A percentile compares a stretch with the other conserved stretches of the same genome.
Evolutionary conservation across 495 filamentous ascomycete genomes (phyloP).

Genomic region (Zalerion maritima): DNA sequence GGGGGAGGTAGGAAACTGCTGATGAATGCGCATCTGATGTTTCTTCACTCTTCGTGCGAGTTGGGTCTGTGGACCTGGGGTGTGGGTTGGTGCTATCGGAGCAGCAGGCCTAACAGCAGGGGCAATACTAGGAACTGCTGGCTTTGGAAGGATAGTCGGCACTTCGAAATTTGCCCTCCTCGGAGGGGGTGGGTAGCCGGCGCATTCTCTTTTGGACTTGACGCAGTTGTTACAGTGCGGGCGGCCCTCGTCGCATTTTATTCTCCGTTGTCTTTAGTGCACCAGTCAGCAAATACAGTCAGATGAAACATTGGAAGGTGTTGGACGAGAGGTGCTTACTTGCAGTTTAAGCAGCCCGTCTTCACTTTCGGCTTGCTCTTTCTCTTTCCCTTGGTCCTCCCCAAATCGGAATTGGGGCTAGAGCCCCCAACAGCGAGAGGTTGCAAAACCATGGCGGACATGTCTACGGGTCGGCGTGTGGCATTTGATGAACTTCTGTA

Average conservation of each 20-base stretch:
- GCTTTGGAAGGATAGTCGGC: conserved; percentile 30
- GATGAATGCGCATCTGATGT: conserved; percentile 5
- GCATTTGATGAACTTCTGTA: too few relatives aligned
- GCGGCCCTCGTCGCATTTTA: conserved; percentile 54
- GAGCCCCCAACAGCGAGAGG: too few relatives aligned
- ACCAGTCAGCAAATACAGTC: conserved; percentile 5
- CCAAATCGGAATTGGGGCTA: too few relatives aligned
- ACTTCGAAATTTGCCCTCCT: conserved; percentile 26
- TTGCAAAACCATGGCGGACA: too few relatives aligned
- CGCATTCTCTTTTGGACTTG: conserved; percentile 31
- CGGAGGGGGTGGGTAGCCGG: conserved; percentile 36
- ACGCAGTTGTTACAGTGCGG: conserved; percentile 43
- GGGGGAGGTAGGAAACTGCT: conserved; percentile 1
- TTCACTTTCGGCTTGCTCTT: conserved; percentile 37
- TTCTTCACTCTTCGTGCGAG: not conserved
- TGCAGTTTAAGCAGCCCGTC: conserved; percentile 43
- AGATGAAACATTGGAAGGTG: conserved; percentile 1
- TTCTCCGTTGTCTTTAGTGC: conserved; percentile 37
- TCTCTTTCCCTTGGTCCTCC: conserved; percentile 21
- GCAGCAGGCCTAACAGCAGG: conserved; percentile 10
- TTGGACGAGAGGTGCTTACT: conserved; percentile 23
- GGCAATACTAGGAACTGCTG: conserved; percentile 9
- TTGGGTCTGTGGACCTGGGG: too few relatives aligned
- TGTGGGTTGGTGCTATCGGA: too few relatives aligned
- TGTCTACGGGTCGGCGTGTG: too few relatives aligned